Percentiles rank a stretch among this genome's conserved stretches.
phyloP scores from a whole-genome alignment of 176 grass and related monocot species.

The Triticum monococcum region DNA sequence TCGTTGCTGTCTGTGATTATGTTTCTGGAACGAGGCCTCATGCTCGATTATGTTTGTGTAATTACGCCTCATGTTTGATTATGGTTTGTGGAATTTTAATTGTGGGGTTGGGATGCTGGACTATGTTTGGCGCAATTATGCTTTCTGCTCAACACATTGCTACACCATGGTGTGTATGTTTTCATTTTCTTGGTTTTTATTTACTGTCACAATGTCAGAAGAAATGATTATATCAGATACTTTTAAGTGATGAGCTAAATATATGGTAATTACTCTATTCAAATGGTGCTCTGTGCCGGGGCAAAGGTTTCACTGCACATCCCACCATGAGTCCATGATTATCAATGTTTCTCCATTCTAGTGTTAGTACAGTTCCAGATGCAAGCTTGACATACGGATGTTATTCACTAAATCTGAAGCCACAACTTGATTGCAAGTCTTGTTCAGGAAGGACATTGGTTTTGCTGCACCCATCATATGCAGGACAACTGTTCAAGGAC shows the following conservation, averaged over 20 bases:
- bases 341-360: not conserved
- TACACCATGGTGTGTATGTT: not conserved
- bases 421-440: not conserved
- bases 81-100: not conserved
- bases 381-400: not conserved
- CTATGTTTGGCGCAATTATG: not conserved
- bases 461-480: slow-evolving; percentile 46
- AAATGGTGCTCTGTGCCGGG: not conserved
- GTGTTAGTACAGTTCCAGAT: not conserved
- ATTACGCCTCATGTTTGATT: not conserved
- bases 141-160: not conserved
- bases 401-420: not conserved
- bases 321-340: not conserved
- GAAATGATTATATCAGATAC: not conserved
- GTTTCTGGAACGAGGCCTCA: not conserved
- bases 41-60: not conserved
- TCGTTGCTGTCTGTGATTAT: not conserved
- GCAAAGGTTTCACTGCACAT: not conserved
- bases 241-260: not conserved
- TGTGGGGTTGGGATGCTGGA: not conserved
- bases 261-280: not conserved
- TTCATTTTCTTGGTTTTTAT: not conserved
- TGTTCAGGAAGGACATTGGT: slow-evolving; percentile 70
- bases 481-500: slow-evolving; percentile 83
- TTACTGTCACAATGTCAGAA: not conserved